Percentiles rank a stretch among this genome's conserved stretches.
Evolutionary conservation across 78 protist species (phyloP).

Genomic region (Trichosphaerium sp.): DNA sequence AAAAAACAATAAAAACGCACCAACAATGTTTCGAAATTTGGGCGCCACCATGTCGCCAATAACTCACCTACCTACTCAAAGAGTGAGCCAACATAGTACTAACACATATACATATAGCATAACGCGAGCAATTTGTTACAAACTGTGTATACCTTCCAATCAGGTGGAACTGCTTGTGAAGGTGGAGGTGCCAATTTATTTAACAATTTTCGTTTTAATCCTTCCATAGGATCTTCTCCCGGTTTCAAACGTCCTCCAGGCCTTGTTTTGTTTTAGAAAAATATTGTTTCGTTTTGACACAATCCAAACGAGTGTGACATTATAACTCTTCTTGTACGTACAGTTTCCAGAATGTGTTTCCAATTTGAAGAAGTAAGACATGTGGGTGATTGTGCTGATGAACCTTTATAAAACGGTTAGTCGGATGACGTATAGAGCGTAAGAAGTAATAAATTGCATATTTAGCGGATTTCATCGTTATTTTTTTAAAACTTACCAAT

Average conservation of each 20-base stretch:
- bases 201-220: constrained; percentile 46
- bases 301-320: not conserved
- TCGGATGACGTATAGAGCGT: too few species aligned
- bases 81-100: not conserved
- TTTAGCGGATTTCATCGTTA: too few species aligned
- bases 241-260: constrained; percentile 62
- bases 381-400: constrained; percentile 76
- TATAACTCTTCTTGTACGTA: not conserved
- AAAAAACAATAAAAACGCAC: not conserved
- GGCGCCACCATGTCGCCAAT: constrained; percentile 51
- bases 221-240: constrained; percentile 61
- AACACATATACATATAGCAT: not conserved
- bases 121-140: not conserved
- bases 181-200: constrained; percentile 37
- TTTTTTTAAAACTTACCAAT: too few species aligned
- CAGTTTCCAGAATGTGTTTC: constrained; percentile 29
- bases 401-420: too few species aligned
- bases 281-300: not conserved
- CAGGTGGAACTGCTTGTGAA: constrained; percentile 4
- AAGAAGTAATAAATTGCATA: too few species aligned
- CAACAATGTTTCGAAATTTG: constrained; percentile 43
- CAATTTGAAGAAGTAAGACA: constrained; percentile 51
- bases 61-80: constrained; percentile 5
- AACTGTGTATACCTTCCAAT: constrained; percentile 45
- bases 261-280: not conserved